A percentile compares a stretch with the other conserved stretches of the same genome.
Conservation (phyloP, 2,329 filamentous ascomycete species). For the Eurotiales sp. region DNA sequence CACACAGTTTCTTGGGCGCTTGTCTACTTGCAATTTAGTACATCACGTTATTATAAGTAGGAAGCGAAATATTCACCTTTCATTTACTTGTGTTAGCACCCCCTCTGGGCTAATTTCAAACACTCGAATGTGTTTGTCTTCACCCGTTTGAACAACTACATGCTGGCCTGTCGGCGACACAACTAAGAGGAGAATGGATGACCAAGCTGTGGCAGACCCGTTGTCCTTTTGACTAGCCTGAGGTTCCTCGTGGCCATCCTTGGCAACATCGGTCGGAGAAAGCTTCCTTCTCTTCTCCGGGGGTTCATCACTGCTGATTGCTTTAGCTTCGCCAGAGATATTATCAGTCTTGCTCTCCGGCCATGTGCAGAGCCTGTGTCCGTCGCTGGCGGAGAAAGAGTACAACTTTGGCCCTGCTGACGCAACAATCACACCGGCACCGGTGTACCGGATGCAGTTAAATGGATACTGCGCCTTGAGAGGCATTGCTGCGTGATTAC, state of each 20-base stretch:
- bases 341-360: slow-evolving; percentile 22
- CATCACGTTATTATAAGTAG: background rate
- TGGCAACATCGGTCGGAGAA: slow-evolving; percentile 25
- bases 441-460: slow-evolving; percentile 54
- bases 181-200: slow-evolving; percentile 67
- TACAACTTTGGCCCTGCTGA: slow-evolving; percentile 70
- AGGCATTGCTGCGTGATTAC: slow-evolving; percentile 26
- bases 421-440: slow-evolving; percentile 61
- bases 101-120: slow-evolving; percentile 65
- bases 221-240: slow-evolving; percentile 16
- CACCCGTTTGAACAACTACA: slow-evolving; percentile 74
- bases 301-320: slow-evolving; percentile 30
- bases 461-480: slow-evolving; percentile 51
- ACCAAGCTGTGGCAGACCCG: slow-evolving; percentile 31
- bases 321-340: background rate
- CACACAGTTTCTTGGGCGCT: slow-evolving; percentile 88
- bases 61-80: slow-evolving; percentile 55
- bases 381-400: slow-evolving; percentile 59
- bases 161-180: slow-evolving; percentile 62
- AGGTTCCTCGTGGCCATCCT: slow-evolving; percentile 14
- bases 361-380: slow-evolving; percentile 61
- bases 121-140: slow-evolving; percentile 87
- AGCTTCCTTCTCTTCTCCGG: slow-evolving; percentile 45
- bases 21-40: slow-evolving; percentile 45
- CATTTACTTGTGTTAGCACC: slow-evolving; percentile 63